A percentile compares a stretch with the other conserved stretches of the same genome.
Evolutionary conservation across 345 rosid genomes (phyloP).

Genomic region (Populus simonii): DNA sequence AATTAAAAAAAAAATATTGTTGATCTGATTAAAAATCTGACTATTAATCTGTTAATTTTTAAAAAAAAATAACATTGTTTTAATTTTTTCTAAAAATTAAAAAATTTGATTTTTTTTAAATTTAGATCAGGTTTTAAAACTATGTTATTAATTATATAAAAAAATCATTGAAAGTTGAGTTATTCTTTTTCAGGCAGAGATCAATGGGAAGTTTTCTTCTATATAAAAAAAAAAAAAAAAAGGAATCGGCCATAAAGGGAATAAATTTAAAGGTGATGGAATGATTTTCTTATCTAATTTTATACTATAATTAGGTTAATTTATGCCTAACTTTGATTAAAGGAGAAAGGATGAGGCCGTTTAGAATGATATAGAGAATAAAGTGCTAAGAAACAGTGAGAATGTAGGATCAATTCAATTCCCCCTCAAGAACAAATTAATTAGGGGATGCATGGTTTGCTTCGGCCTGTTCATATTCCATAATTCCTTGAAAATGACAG

Average conservation of each 20-base stretch:
- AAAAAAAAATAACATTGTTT: too few species aligned
- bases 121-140: constrained; percentile 11
- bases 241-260: constrained; percentile 15
- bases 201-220: constrained; percentile 12
- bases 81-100: too few species aligned
- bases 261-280: constrained; percentile 32
- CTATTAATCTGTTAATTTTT: too few species aligned
- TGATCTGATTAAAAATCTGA: too few species aligned
- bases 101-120: too few species aligned
- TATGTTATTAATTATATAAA: too few species aligned
- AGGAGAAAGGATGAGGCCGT: constrained; percentile 26
- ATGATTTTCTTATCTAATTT: constrained; percentile 15
- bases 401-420: constrained; percentile 37
- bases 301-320: not conserved
- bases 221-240: not conserved
- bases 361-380: constrained; percentile 39
- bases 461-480: constrained; percentile 14
- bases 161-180: not conserved
- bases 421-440: not conserved
- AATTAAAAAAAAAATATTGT: too few species aligned
- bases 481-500: constrained; percentile 10
- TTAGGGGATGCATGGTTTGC: not conserved
- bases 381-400: constrained; percentile 30
- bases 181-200: not conserved
- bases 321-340: constrained; percentile 45